Evolutionary conservation across 2,329 filamentous ascomycete species (phyloP), one percentile per base, ranked within the genome.

Genomic region (Dactylellina haptotyla): DNA sequence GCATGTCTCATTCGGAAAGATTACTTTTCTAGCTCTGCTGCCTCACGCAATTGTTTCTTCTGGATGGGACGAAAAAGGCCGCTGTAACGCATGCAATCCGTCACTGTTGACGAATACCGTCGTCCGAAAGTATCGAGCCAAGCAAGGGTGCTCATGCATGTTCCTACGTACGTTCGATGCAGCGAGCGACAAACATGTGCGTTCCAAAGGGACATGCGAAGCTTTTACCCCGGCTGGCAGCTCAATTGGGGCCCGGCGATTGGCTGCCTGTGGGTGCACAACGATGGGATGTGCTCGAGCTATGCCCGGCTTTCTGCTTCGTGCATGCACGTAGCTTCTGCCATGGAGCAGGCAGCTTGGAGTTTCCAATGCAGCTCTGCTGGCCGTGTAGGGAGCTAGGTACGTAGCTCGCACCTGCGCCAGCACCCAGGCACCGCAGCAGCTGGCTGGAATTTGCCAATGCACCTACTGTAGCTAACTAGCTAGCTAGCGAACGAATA

Each of bases 21-120:
- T n/a, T n/a, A n/a, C n/a, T n/a, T n/a, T n/a, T n/a, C n/a, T n/a
- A n/a, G n/a, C n/a, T n/a, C n/a, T n/a, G n/a, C n/a, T n/a, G n/a
- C n/a, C n/a, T n/a, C n/a, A n/a, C n/a, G n/a, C n/a, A n/a, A n/a
- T n/a, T n/a, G n/a, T n/a, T n/a, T n/a, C n/a, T n/a, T n/a, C n/a
- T n/a, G n/a, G n/a, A n/a, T n/a, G n/a, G n/a, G n/a, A n/a, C n/a
- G n/a, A n/a, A n/a, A n/a, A n/a, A n/a, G n/a, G n/a, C n/a, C n/a
- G n/a, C n/a, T n/a, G n/a, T n/a, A n/a, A n/a, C n/a, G n/a, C 56
- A 39, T 39, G 12, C n/a, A 37, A 28, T 9, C 50, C 51, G 62
- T 57, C 50, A 65, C 51, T 18, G 51, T 64, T 64, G 61, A 65
- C 61, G 62, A 66, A 66, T 57, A 32, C 46, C 26, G 46, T 56